Percentiles rank a stretch among this genome's conserved stretches.
Conservation (phyloP, 1,284 basidiomycete species). For the Apiotrichum akiyoshidainum region DNA sequence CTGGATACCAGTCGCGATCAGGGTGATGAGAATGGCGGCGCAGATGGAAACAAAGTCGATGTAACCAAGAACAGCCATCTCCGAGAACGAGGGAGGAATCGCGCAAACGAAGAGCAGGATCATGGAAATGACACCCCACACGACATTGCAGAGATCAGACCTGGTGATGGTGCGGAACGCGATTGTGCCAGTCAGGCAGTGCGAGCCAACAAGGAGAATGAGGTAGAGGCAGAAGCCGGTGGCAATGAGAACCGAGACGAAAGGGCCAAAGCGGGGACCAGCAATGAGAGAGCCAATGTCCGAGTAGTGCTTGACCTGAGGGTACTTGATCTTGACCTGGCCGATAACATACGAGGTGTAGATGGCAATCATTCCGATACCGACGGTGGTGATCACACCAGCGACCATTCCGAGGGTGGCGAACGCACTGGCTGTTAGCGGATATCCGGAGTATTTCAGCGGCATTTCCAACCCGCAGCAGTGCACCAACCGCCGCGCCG, state of each 20-base stretch:
- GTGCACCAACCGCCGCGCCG: neutral
- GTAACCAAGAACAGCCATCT: slow-evolving; percentile 40
- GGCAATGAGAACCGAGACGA: slow-evolving; percentile 6
- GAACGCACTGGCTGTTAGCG: slow-evolving; percentile 16
- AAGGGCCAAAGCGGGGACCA: neutral
- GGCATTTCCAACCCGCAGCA: too few species aligned
- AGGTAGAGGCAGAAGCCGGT: slow-evolving; percentile 14
- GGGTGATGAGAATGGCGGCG: slow-evolving; percentile 32
- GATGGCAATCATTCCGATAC: slow-evolving; percentile 14
- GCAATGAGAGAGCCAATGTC: slow-evolving; percentile 15
- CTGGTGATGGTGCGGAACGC: slow-evolving; percentile 17
- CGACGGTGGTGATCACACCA: slow-evolving; percentile 14
- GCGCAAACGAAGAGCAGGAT: slow-evolving; percentile 18
- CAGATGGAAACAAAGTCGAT: slow-evolving; percentile 38
- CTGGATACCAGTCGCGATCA: slow-evolving; percentile 36
- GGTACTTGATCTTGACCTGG: slow-evolving; percentile 22
- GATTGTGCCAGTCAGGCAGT: slow-evolving; percentile 17
- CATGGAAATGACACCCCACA: slow-evolving; percentile 17
- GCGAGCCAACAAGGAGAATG: slow-evolving; percentile 13
- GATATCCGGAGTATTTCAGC: too few species aligned
- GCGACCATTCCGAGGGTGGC: slow-evolving; percentile 18
- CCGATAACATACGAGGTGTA: slow-evolving; percentile 19
- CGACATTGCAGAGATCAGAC: slow-evolving; percentile 9
- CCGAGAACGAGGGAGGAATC: slow-evolving; percentile 17
- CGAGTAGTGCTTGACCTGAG: slow-evolving; percentile 17